Base-by-base conservation (phyloP, 2,329 filamentous ascomycete species). In the Coniella lustricola region DNA sequence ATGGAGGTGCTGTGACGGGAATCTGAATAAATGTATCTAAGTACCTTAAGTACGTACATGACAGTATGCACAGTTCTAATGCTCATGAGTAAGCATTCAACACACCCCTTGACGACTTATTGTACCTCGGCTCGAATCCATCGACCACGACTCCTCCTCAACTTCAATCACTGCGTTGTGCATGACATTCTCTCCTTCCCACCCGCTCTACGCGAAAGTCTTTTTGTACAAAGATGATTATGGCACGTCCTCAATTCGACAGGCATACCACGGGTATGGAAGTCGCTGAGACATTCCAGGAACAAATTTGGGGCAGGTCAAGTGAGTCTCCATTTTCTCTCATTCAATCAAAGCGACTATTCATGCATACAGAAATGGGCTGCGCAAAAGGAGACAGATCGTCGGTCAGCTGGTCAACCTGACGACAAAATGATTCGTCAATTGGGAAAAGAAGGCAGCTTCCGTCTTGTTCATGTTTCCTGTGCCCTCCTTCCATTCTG, bases 291-390 rank as follows among this genome's bases (percentile, higher is more conserved):
- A 16, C 46, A 20, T 52, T 49, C 42, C 31, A 25, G 38, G 54
- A 51, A 33, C 49, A 51, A 41, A 52, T 54, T 34, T 42, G 48
- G 42, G 55, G 46, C 33, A 58, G 42, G 44, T 49, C 37, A 35
- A 46, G 48, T 50, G 32, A 50, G 50, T 14, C 33, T 29, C 25
- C 25, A 22, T 29, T 39, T 17, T 22, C 32, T 32, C 18, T 8
- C 36, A 20, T 37, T 44, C 25, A 37, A 32, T 38, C 40, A 22
- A 22, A 40, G 40, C 21, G 35, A 20, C 38, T 37, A 29, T 5
- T 25, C 40, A 20, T 33, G 25, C 25, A 29, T 10, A 5, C 25
- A 29, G 25, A 29, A 29, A 29, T 10, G n/a, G n/a, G n/a, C 25
- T 33, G 14, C 16, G 25, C 29, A 33, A 7, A 13, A 22, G 12